A percentile compares a stretch with the other conserved stretches of the same genome.
These are phyloP conservation scores for Cardamine resedifolia DNA, from an alignment of 345 rosid species.

Conservation along the genomic window DNA sequence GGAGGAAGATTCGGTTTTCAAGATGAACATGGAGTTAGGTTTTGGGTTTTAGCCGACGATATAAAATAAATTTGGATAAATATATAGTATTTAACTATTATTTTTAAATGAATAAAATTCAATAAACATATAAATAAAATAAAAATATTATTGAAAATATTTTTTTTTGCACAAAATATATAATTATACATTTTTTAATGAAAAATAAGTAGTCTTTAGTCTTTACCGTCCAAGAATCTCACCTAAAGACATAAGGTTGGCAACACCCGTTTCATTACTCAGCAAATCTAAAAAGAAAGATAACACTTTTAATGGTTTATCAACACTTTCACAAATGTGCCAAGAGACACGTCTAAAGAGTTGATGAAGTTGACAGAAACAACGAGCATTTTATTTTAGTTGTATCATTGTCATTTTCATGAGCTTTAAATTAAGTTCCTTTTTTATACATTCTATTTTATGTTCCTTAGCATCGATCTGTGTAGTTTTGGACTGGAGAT, in stretches of 20 bases:
- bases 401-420: constrained; percentile 24
- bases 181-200: no score
- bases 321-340: constrained; percentile 18
- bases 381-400: constrained; percentile 8
- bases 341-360: constrained; percentile 24
- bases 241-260: constrained; percentile 29
- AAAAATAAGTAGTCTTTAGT: constrained; percentile 17
- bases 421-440: constrained; percentile 2
- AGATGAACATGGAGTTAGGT: no score
- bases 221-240: constrained; percentile 24
- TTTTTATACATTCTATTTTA: neutral
- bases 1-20: no score
- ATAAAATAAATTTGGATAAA: no score
- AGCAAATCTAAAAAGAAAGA: constrained; percentile 22
- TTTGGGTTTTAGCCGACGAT: no score
- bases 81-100: no score
- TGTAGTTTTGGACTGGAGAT: constrained; percentile 22
- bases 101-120: no score
- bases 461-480: constrained; percentile 16
- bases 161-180: no score
- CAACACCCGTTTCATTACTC: constrained; percentile 24
- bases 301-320: constrained; percentile 12
- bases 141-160: no score
- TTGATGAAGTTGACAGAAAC: constrained; percentile 28
- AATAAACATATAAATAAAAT: no score